Percentiles rank a stretch among this genome's conserved stretches.
These are phyloP conservation scores for Parachlorella kessleri DNA, from an alignment of 139 green algal species.

Conservation along the genomic window DNA sequence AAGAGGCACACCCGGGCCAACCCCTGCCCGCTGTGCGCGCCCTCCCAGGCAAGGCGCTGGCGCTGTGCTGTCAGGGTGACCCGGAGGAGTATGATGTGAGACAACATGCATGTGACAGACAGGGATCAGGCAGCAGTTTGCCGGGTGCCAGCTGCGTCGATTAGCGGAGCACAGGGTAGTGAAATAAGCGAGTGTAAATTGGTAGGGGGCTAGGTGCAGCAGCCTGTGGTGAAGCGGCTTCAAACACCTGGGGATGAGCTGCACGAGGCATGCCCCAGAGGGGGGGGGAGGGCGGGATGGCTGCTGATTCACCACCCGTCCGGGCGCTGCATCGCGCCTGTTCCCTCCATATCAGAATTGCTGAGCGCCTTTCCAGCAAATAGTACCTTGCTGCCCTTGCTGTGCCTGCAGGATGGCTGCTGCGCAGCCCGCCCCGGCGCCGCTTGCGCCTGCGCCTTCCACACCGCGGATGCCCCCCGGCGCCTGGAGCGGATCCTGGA, in stretches of 20 bases:
- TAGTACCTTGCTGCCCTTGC: neutral
- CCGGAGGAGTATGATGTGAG: neutral
- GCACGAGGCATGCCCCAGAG: neutral
- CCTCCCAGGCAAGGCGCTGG: neutral
- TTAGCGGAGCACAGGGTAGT: too few relatives aligned
- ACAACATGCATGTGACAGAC: neutral
- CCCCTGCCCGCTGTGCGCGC: constrained; percentile 23
- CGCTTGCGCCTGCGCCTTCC: constrained; percentile 42
- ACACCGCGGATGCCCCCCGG: constrained; percentile 28
- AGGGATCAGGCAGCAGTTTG: neutral
- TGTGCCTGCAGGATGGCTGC: constrained; percentile 4
- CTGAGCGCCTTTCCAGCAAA: too few relatives aligned
- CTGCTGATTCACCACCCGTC: neutral
- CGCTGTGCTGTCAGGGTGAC: too few relatives aligned
- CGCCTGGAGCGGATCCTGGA: constrained; percentile 36
- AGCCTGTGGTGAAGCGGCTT: neutral
- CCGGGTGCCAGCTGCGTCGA: neutral
- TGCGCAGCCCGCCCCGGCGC: neutral
- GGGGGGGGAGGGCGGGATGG: too few relatives aligned
- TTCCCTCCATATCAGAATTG: neutral
- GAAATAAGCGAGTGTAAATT: too few relatives aligned
- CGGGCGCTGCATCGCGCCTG: neutral
- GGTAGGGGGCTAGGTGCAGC: neutral
- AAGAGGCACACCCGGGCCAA: constrained; percentile 33
- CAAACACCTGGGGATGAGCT: neutral